A percentile compares a stretch with the other conserved stretches of the same genome.
Evolutionary conservation across 139 green algal genomes (phyloP).

Genomic region (Volvox reticuliferus): DNA sequence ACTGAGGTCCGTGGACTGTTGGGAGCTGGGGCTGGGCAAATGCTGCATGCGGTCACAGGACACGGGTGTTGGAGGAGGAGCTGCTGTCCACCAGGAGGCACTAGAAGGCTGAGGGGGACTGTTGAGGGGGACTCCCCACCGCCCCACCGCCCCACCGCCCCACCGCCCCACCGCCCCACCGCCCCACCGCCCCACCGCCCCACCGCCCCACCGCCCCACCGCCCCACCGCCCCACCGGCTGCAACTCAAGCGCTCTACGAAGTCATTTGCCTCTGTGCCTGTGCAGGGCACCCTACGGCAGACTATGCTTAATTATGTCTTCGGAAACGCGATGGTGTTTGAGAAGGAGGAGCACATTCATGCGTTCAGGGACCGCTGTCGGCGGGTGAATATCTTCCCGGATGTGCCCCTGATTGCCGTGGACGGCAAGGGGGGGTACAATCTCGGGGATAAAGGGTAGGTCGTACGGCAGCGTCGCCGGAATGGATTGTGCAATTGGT

Average conservation of each 20-base stretch:
- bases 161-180: too few species aligned
- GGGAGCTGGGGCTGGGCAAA: too few species aligned
- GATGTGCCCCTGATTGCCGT: background rate
- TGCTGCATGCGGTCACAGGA: too few species aligned
- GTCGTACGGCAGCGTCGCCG: background rate
- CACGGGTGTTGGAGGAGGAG: too few species aligned
- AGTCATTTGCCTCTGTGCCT: too few species aligned
- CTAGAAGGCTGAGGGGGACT: too few species aligned
- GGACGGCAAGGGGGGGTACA: background rate
- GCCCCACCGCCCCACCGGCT: background rate
- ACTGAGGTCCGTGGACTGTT: background rate
- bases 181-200: too few species aligned
- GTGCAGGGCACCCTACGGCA: conserved; percentile 18
- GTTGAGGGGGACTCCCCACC: too few species aligned
- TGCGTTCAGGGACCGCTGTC: background rate
- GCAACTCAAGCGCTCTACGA: background rate
- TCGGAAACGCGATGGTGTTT: conserved; percentile 23
- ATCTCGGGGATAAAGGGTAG: conserved; percentile 3
- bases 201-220: too few species aligned
- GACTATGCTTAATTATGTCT: conserved; percentile 5
- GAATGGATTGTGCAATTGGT: too few species aligned
- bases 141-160: too few species aligned
- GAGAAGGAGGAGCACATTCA: background rate
- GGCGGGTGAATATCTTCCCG: background rate
- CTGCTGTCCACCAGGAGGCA: too few species aligned